Percentiles rank a stretch among this genome's conserved stretches.
These are phyloP conservation scores for Mucor indicus DNA, from an alignment of 371 early-diverging fungal genomes.

Conservation along the genomic window DNA sequence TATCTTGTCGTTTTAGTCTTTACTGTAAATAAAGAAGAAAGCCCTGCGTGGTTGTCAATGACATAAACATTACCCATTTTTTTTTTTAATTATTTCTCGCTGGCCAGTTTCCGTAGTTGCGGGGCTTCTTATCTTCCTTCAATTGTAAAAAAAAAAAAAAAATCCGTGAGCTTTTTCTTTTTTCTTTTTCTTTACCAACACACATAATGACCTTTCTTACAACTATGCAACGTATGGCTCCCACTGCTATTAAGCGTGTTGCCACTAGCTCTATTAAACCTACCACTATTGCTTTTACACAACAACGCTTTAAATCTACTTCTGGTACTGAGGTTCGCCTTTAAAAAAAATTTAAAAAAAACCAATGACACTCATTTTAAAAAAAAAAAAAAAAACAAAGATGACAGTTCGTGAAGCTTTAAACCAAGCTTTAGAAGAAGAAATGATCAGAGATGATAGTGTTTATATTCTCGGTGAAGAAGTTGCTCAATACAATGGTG, in stretches of 20 bases:
- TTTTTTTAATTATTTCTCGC: no score
- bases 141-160: no score
- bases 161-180: no score
- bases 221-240: constrained; percentile 44
- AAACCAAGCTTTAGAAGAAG: constrained; percentile 98
- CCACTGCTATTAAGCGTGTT: constrained; percentile 35
- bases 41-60: no score
- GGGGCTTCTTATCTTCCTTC: no score
- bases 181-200: neutral
- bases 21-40: no score
- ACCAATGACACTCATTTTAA: neutral
- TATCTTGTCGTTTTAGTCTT: no score
- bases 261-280: constrained; percentile 33
- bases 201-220: constrained; percentile 42
- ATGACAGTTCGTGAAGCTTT: constrained; percentile 98
- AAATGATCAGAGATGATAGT: constrained; percentile 89
- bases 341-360: no score
- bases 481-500: constrained; percentile 98
- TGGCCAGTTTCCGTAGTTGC: no score
- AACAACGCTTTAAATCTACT: constrained; percentile 45
- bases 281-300: constrained; percentile 31
- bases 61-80: no score
- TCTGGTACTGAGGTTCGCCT: constrained; percentile 31
- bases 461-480: constrained; percentile 99
- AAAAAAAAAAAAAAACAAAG: constrained; percentile 36